Evolutionary conservation across 495 filamentous ascomycete genomes (phyloP).

Genomic region (Xylaria venustula): DNA sequence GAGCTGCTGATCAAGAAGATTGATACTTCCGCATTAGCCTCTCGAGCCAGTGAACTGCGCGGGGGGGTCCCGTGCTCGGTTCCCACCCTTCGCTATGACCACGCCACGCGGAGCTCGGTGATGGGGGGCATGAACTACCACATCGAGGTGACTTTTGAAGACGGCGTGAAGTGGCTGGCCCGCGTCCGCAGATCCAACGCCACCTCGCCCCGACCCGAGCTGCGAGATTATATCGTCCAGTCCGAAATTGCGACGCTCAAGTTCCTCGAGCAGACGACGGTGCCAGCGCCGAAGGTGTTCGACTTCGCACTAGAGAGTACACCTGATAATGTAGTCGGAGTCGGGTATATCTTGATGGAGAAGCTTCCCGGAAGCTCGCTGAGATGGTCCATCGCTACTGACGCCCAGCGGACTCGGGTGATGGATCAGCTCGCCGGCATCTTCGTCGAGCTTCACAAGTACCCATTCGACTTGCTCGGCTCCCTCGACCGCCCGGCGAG

Average conservation of each 20-base stretch:
- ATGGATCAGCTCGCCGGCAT: constrained; percentile 38
- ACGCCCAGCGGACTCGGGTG: constrained; percentile 31
- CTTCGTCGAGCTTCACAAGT: constrained; percentile 34
- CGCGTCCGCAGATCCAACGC: constrained; percentile 22
- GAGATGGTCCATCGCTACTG: constrained; percentile 24
- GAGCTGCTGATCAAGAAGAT: too few relatives aligned
- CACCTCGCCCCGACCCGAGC: constrained; percentile 13
- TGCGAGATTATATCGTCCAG: constrained; percentile 18
- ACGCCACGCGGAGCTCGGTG: constrained; percentile 26
- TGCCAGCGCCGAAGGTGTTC: constrained; percentile 23
- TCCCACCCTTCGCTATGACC: constrained; percentile 28
- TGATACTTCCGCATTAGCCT: too few relatives aligned
- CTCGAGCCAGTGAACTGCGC: constrained; percentile 26
- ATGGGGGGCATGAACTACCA: constrained; percentile 42
- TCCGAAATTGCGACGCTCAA: constrained; percentile 23
- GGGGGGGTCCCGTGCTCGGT: constrained; percentile 27
- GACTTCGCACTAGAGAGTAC: constrained; percentile 25
- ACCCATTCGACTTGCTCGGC: constrained; percentile 32
- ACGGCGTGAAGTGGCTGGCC: constrained; percentile 32
- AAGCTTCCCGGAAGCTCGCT: constrained; percentile 38
- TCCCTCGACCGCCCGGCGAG: constrained; percentile 33
- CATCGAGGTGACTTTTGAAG: constrained; percentile 27
- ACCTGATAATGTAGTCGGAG: constrained; percentile 35
- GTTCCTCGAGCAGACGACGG: constrained; percentile 13
- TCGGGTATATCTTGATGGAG: constrained; percentile 40